Conservation (phyloP, 2,329 filamentous ascomycete genomes). For the Calonectria crousiana region DNA sequence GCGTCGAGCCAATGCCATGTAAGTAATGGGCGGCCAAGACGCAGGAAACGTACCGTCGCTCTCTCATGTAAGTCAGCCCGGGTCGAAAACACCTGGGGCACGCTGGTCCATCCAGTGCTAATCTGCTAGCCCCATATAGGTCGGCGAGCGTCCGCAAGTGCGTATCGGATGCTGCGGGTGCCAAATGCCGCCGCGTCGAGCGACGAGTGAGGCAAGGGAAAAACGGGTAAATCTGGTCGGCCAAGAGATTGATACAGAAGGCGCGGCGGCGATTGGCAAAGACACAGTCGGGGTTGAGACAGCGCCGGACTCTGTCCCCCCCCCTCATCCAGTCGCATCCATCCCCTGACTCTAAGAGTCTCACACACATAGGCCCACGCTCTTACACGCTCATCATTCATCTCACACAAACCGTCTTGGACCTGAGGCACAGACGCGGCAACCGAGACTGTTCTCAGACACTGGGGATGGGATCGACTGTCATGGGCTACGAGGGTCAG, state of each 20-base stretch:
- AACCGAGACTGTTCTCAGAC: conserved; percentile 13
- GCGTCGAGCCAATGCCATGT: conserved; percentile 17
- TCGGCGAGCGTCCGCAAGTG: neutral
- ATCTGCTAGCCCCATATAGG: neutral
- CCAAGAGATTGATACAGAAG: conserved; percentile 9
- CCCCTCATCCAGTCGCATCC: neutral
- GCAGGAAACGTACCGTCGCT: conserved; percentile 1
- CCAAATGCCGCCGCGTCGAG: conserved; percentile 10
- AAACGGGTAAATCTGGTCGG: conserved; percentile 15
- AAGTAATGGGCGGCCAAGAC: conserved; percentile 12
- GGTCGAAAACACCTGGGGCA: conserved; percentile 7
- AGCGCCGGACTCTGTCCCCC: neutral
- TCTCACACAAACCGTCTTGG: conserved; percentile 10
- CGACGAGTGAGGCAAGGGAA: conserved; percentile 7
- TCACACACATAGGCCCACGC: conserved; percentile 12
- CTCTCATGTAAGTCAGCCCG: conserved; percentile 19
- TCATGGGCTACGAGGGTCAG: conserved; percentile 41
- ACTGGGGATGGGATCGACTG: conserved; percentile 35
- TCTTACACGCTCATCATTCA: conserved; percentile 3
- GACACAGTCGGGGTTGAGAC: conserved; percentile 8
- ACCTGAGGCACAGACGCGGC: conserved; percentile 31
- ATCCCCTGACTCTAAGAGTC: conserved; percentile 13
- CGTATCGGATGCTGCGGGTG: conserved; percentile 30
- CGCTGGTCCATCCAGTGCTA: conserved; percentile 6
- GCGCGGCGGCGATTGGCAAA: conserved; percentile 10